Base-by-base conservation (phyloP, 805 yeast genomes). In the Teunomyces panamensis region DNA sequence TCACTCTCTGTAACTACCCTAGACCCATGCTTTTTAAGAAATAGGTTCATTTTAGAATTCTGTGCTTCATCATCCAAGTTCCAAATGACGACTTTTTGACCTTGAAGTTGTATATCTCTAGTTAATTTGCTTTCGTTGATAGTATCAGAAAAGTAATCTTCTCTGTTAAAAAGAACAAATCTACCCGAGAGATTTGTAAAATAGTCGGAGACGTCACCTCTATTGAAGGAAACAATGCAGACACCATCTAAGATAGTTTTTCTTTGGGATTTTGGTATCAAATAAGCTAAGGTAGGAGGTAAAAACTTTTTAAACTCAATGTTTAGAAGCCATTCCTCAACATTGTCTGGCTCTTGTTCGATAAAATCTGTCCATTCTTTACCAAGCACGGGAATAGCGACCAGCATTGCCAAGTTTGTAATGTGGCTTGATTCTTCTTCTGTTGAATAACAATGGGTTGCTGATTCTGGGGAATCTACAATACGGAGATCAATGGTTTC, bases 331-430 rank as follows among this genome's bases (percentile, higher is more conserved):
- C 71, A 68, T 6, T 43, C 33, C 3, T 46, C 50, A 7, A 59
- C 52, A 32, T 51, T 46, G 6, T 55, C 42, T 1, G 47, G 44
- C 4, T 56, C 39, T 4, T 49, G 35, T 28, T 42, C 39, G 4
- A 62, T 45, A 13, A 35, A 49, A 7, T 54, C 52, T 6, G 58
- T 32, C 74, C 73, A 69, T 1, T 48, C 30, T 14, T 48, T 41
- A 17, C 57, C 53, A 10, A 69, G 51, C 3, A 69, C 48, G 4
- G 74, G 70, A 3, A 66, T 41, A 0, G 62, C 68, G 13, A 63
- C 52, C 55, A 62, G 60, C 27, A 68, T 48, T 3, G 70, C 63
- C 14, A 60, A 46, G 29, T 55, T 57, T n/a, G 60, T 42, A 10
- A 49, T 39, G 27, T 46, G 51, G 29, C 50, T 55, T 9, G 45